phyloP scores from a whole-genome alignment of 164 flowering plant species.

The Vitis vinifera region ASM3070453v1 NC_081805.1:12064001-12064500 shows the following conservation, averaged over 20 bases:
- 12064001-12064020: too few relatives aligned
- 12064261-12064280: slow-evolving; percentile 9
- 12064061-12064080: neutral
- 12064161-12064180: slow-evolving; percentile 1
- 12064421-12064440: slow-evolving; percentile 3
- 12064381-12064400: neutral
- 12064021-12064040: too few relatives aligned
- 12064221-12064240: slow-evolving; percentile 2
- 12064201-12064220: neutral
- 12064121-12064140: slow-evolving; percentile 11
- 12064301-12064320: neutral
- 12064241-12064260: slow-evolving; percentile 20
- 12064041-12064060: neutral
- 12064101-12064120: slow-evolving; percentile 17
- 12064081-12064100: slow-evolving; percentile 5
- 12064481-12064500: slow-evolving; percentile 11
- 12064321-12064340: slow-evolving; percentile 8
- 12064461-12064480: slow-evolving; percentile 5
- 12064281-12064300: slow-evolving; percentile 5
- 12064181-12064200: slow-evolving; percentile 7
- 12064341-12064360: slow-evolving; percentile 26
- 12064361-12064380: slow-evolving; percentile 15
- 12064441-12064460: slow-evolving; percentile 4
- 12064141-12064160: neutral
- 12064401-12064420: neutral